Evolutionary conservation across 179 eudicot species (phyloP).

Genomic region (Silene coronaria): DNA sequence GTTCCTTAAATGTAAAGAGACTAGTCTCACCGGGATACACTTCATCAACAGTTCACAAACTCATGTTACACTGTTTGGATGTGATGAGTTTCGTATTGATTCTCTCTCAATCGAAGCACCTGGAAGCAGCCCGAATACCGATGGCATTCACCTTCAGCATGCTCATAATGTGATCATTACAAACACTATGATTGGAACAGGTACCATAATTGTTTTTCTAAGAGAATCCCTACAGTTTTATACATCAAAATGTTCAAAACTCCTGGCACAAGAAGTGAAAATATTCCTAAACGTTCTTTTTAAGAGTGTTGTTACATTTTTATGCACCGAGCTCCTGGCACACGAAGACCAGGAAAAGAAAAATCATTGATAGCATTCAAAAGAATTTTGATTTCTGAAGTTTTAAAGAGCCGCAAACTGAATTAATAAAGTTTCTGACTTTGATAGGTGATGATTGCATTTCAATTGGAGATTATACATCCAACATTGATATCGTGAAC

Average conservation of each 20-base stretch:
- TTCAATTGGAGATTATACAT: slow-evolving; percentile 47
- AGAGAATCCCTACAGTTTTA: not conserved
- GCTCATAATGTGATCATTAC: slow-evolving; percentile 30
- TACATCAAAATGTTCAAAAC: not conserved
- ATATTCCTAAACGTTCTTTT: not conserved
- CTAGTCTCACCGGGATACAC: slow-evolving; percentile 35
- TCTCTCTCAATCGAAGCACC: slow-evolving; percentile 35
- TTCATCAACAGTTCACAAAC: slow-evolving; percentile 55
- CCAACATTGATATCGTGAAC: slow-evolving; percentile 30
- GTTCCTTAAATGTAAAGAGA: slow-evolving; percentile 43
- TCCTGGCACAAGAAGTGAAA: not conserved
- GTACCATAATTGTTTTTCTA: slow-evolving; percentile 16
- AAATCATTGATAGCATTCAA: not conserved
- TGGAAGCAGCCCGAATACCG: slow-evolving; percentile 48
- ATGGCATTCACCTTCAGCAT: slow-evolving; percentile 44
- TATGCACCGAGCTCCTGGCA: not conserved
- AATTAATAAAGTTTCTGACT: not conserved
- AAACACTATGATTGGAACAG: slow-evolving; percentile 32
- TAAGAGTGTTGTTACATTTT: not conserved
- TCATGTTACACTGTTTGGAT: slow-evolving; percentile 35
- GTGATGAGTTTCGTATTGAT: slow-evolving; percentile 31
- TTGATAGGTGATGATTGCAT: slow-evolving; percentile 49
- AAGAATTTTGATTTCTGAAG: not conserved
- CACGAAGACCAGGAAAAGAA: not conserved
- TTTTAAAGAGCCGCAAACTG: not conserved